Evolutionary conservation across 2,329 filamentous ascomycete genomes (phyloP), one percentile per base, ranked within the genome.

Genomic region (Fusarium keratoplasticum): DNA sequence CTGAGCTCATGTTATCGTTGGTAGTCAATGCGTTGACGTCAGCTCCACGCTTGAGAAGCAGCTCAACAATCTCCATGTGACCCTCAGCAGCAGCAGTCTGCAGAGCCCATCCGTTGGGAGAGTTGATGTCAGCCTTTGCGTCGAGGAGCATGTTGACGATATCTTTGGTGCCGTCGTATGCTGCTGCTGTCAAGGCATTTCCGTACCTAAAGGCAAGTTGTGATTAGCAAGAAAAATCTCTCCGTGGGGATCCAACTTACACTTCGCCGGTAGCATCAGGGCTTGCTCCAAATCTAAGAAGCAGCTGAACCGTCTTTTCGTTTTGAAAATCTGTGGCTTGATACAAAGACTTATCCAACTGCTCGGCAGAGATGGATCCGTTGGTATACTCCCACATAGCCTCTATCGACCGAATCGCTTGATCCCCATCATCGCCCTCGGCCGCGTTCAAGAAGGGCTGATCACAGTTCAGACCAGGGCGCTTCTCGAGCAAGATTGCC

Each of bases 251-350:
- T n/a, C 13, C 2, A 6, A 65, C 71, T 69, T 57, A 85, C 82
- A 82, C 79, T 66, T 80, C 67, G 2, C 84, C 83, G 5, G 80
- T 84, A 1, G 83, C 83, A 63, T 85, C 83, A 1, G 83, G 78
- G 22, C 80, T 75, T 2, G 82, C 84, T 13, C 77, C 75, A 44
- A 82, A 84, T 10, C 76, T 75, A 14, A 85, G 42, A 1, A 85
- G 74, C 4, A 84, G 20, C 52, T 81, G 78, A 2, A 85, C 83
- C 0, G 82, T 84, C 0, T 76, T 77, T 10, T 74, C 73, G 29
- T 84, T 84, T 67, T 85, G 82, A 36, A 70, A 73, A 44, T 85
- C 84, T 0, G 83, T 84, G 1, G 84, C 83, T 18, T 83, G 67
- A 25, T 85, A 85, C 4, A 85, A 72, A 2, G 82, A 81, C 1